phyloP scores from a whole-genome alignment of 208 protist genomes.

The Trypanosoma scelopori region DNA sequence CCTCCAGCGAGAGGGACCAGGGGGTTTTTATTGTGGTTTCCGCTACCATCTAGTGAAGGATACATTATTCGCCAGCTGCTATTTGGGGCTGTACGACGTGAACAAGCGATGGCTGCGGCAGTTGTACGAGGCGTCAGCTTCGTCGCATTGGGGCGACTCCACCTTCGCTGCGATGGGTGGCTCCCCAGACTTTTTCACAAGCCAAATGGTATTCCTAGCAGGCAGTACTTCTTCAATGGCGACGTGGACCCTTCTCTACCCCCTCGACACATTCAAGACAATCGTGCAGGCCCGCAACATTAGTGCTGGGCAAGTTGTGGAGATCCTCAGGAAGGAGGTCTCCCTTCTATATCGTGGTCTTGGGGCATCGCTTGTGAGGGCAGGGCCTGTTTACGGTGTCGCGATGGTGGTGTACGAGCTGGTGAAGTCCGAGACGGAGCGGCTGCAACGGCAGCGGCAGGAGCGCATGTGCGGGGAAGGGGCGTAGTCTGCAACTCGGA shows the following conservation, averaged over 20 bases:
- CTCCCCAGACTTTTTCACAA: constrained; percentile 9
- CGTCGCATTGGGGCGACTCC: not conserved
- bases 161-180: not conserved
- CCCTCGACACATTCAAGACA: constrained; percentile 87
- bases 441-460: not conserved
- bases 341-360: constrained; percentile 62
- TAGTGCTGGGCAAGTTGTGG: constrained; percentile 17
- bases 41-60: constrained; percentile 74
- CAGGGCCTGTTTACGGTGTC: constrained; percentile 71
- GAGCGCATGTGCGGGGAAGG: not conserved
- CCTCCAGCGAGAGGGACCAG: constrained; percentile 47
- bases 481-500: not conserved
- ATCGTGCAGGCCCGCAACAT: constrained; percentile 69
- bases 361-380: constrained; percentile 63
- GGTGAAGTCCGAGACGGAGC: constrained; percentile 20
- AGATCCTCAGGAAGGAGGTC: constrained; percentile 27
- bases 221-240: constrained; percentile 61
- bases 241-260: constrained; percentile 79
- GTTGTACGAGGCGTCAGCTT: not conserved
- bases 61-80: constrained; percentile 67
- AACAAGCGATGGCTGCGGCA: constrained; percentile 10
- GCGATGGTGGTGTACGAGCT: constrained; percentile 81
- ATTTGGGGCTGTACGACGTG: constrained; percentile 76
- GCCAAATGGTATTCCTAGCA: constrained; percentile 46
- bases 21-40: constrained; percentile 82